Evolutionary conservation across 371 early-diverging fungal species (phyloP), one percentile per base, ranked within the genome.

Genomic region (Dichotomocladium elegans): DNA sequence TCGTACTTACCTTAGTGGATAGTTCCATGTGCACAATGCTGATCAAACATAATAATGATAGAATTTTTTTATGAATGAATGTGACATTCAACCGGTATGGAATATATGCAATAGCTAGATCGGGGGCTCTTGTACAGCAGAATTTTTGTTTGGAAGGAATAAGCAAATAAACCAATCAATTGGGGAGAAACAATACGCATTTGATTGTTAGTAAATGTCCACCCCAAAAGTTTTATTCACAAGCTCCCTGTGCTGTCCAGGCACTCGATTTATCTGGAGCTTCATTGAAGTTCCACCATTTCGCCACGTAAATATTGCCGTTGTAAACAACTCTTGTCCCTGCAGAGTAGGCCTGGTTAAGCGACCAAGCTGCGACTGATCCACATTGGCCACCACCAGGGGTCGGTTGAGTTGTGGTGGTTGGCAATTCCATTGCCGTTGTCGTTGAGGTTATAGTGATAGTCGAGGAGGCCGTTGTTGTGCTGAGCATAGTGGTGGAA

Each of bases 211-310:
- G n/a, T n/a, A n/a, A n/a, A n/a, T n/a, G n/a, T n/a, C n/a, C n/a
- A n/a, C n/a, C n/a, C n/a, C n/a, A n/a, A n/a, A n/a, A n/a, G n/a
- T n/a, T n/a, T n/a, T n/a, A n/a, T 33, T 40, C 45, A 41, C 70
- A 75, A n/a, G 58, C 1, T 19, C 61, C 61, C 6, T 51, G 22
- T 29, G 53, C 34, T 0, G 31, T 40, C 75, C 75, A 74, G 11
- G 64, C 71, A 30, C 61, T 63, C 7, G 52, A 24, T 12, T 64
- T 57, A 29, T 62, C 66, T 43, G 74, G 75, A 25, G 31, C 21
- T 52, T 81, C 79, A 34, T 51, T 58, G 33, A 61, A 59, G n/a
- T 78, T 68, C 79, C 79, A 78, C 80, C 80, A 79, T 40, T 59
- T 42, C 53, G 73, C 74, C 28, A 61, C 58, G 69, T 64, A 80